A percentile compares a stretch with the other conserved stretches of the same genome.
These are phyloP conservation scores for Fusarium denticulatum DNA, from an alignment of 2,329 filamentous ascomycete genomes.

Conservation along the genomic window DNA sequence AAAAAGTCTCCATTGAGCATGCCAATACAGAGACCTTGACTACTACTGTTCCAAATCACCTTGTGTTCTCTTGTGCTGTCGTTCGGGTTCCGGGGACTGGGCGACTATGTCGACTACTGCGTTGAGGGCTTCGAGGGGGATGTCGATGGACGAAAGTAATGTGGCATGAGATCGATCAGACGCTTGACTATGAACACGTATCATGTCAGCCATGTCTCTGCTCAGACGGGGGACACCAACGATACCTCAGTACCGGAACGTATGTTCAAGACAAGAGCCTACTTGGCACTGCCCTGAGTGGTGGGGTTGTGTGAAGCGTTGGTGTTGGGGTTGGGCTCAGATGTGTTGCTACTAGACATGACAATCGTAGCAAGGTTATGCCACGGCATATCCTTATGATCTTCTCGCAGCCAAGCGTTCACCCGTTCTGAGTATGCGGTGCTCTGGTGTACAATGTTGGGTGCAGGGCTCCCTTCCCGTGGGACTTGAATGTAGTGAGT, in stretches of 20 bases:
- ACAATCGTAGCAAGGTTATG: not conserved
- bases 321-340: not conserved
- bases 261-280: not conserved
- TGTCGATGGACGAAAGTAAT: rapidly evolving
- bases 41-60: too few species aligned
- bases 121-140: too few species aligned
- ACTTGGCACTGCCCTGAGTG: slow-evolving; percentile 3
- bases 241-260: too few species aligned
- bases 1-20: rapidly evolving
- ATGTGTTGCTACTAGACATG: not conserved
- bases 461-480: rapidly evolving
- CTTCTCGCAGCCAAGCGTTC: slow-evolving; percentile 17
- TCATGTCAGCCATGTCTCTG: not conserved
- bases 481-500: rapidly evolving
- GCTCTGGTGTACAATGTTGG: not conserved
- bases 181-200: rapidly evolving
- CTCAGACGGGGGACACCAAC: too few species aligned
- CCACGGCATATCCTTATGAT: slow-evolving; percentile 1
- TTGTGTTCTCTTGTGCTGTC: not conserved
- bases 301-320: not conserved
- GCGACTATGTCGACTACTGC: rapidly evolving
- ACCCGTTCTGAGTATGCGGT: not conserved
- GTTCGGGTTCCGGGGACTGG: not conserved
- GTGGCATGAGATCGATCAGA: rapidly evolving
- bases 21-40: rapidly evolving